These are phyloP conservation scores for Aspergillus biplanus DNA, from an alignment of 495 filamentous ascomycete genomes.

Conservation along the genomic window DNA sequence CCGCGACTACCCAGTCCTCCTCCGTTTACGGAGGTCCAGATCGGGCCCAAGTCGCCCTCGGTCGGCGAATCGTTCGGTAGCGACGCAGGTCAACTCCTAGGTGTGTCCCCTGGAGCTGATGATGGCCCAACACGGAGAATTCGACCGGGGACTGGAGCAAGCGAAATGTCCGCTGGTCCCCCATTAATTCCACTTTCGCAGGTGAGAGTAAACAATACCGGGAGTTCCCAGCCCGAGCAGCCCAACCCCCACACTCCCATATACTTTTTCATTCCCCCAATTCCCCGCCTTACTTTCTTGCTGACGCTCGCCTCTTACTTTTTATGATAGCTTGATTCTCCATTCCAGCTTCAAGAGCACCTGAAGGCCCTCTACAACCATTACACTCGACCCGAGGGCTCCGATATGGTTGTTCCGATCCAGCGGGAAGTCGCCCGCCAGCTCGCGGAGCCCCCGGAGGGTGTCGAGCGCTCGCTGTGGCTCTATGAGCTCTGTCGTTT, in stretches of 20 bases:
- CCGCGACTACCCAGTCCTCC: constrained; percentile 88
- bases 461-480: constrained; percentile 85
- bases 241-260: not conserved
- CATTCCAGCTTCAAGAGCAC: constrained; percentile 98
- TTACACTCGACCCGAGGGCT: constrained; percentile 68
- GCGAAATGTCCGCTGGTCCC: constrained; percentile 88
- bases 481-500: constrained; percentile 97
- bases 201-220: constrained; percentile 49
- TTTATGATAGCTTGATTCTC: constrained; percentile 74
- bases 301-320: constrained; percentile 26
- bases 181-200: constrained; percentile 83
- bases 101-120: constrained; percentile 55
- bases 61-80: constrained; percentile 55
- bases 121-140: constrained; percentile 79
- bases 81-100: constrained; percentile 40
- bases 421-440: constrained; percentile 69
- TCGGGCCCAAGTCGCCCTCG: constrained; percentile 80
- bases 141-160: constrained; percentile 86
- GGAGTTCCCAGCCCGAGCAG: constrained; percentile 7
- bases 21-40: constrained; percentile 87
- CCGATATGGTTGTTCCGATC: constrained; percentile 63
- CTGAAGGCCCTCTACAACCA: constrained; percentile 86
- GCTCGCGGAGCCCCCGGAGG: constrained; percentile 77
- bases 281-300: not conserved
- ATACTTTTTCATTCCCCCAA: not conserved